phyloP scores from a whole-genome alignment of 2,329 filamentous ascomycete species.

The Fusarium tricinctum region DNA sequence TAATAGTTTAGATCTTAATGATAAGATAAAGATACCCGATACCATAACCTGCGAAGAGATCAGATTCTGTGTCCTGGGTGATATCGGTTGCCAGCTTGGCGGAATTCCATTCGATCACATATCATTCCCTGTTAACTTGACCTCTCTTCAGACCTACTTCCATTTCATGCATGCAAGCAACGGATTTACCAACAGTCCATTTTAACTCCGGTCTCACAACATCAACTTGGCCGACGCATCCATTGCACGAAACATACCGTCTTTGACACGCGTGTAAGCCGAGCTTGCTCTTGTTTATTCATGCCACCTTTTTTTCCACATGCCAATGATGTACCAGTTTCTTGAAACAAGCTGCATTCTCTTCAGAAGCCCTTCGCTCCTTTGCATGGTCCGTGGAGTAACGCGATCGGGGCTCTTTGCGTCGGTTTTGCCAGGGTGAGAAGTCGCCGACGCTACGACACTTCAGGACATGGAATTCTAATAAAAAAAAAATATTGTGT shows the following conservation, averaged over 20 bases:
- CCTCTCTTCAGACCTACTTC: not conserved
- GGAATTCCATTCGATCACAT: not conserved
- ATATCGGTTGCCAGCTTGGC: not conserved
- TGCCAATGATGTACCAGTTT: conserved; percentile 19
- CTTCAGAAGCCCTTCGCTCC: not conserved
- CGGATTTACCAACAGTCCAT: conserved; percentile 6
- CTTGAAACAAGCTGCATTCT: conserved; percentile 22
- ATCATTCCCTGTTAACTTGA: not conserved
- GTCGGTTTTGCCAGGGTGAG: not conserved
- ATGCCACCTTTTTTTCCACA: not conserved
- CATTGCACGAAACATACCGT: not conserved
- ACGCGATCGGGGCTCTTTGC: conserved; percentile 1
- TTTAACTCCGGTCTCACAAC: conserved; percentile 19
- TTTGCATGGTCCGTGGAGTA: not conserved
- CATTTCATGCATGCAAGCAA: conserved; percentile 1
- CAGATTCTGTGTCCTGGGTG: not conserved
- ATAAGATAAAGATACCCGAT: conserved; percentile 31
- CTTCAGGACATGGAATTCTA: conserved; percentile 21
- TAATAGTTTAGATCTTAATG: conserved; percentile 12
- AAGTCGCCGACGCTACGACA: not conserved
- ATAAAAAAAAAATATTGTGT: too few species aligned
- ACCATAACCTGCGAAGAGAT: not conserved
- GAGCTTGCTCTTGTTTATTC: not conserved
- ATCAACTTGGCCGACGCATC: not conserved
- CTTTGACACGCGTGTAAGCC: not conserved